A percentile compares a stretch with the other conserved stretches of the same genome.
Evolutionary conservation across 495 filamentous ascomycete genomes (phyloP).

Genomic region (Astrocystis sublimbata): DNA sequence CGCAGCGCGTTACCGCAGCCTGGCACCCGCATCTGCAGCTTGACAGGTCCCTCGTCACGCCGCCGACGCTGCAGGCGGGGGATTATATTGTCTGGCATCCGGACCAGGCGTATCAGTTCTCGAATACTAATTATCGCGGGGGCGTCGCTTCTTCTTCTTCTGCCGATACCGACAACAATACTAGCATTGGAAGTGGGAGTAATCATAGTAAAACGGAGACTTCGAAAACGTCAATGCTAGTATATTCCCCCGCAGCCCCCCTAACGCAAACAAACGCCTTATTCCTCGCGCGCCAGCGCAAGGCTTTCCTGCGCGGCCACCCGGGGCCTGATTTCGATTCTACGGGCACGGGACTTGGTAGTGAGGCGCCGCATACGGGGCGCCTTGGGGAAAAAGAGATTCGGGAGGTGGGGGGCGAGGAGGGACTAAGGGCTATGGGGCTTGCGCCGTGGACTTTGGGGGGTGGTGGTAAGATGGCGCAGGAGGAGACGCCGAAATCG

Average conservation of each 20-base stretch:
- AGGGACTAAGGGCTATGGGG: slow-evolving; percentile 50
- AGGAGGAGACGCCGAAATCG: slow-evolving; percentile 8
- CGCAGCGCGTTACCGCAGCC: slow-evolving; percentile 74
- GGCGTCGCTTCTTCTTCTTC: slow-evolving; percentile 35
- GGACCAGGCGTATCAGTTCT: slow-evolving; percentile 59
- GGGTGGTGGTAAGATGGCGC: slow-evolving; percentile 14
- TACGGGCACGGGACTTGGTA: slow-evolving; percentile 48
- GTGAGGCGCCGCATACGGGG: slow-evolving; percentile 46
- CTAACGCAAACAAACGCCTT: slow-evolving; percentile 75
- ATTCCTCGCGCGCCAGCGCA: slow-evolving; percentile 75
- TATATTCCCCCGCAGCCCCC: slow-evolving; percentile 85
- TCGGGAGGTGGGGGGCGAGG: slow-evolving; percentile 47
- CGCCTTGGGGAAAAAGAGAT: slow-evolving; percentile 49
- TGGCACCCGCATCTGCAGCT: slow-evolving; percentile 82
- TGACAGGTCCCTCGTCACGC: slow-evolving; percentile 70
- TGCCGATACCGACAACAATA: too few species aligned
- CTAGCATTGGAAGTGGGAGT: too few species aligned
- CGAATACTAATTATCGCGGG: slow-evolving; percentile 43
- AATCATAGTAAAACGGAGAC: slow-evolving; percentile 22
- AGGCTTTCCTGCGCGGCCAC: slow-evolving; percentile 64
- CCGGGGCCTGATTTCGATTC: slow-evolving; percentile 72
- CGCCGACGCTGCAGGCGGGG: slow-evolving; percentile 75
- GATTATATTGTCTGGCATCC: slow-evolving; percentile 95
- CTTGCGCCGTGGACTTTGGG: slow-evolving; percentile 47
- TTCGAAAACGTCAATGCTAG: slow-evolving; percentile 49